A percentile compares a stretch with the other conserved stretches of the same genome.
Conservation (phyloP, 495 filamentous ascomycete genomes). For the Penicillium silybi region DNA sequence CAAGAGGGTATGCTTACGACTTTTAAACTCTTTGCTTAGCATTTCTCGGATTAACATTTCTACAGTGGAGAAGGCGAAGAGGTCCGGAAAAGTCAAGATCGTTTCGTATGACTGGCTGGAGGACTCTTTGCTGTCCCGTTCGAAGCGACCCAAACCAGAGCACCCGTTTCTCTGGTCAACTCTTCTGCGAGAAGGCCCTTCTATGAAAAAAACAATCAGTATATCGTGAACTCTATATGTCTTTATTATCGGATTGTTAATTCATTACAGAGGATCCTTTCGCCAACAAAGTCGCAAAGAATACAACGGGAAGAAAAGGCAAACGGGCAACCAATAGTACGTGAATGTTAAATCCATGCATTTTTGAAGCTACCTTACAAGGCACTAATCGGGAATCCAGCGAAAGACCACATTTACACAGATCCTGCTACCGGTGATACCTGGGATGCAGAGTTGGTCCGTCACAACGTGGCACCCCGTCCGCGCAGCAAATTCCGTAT, state of each 20-base stretch:
- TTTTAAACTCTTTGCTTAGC: background rate
- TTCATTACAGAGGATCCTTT: slow-evolving; percentile 6
- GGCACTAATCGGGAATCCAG: no score
- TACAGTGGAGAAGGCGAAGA: slow-evolving; percentile 42
- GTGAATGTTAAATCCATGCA: background rate
- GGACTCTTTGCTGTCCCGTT: slow-evolving; percentile 41
- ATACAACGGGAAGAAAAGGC: background rate
- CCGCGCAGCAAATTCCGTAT: slow-evolving; percentile 26
- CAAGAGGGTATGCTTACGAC: slow-evolving; percentile 36
- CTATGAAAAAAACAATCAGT: slow-evolving; percentile 16
- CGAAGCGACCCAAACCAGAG: slow-evolving; percentile 33
- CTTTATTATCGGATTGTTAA: background rate
- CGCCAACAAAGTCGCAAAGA: background rate
- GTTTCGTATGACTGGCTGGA: slow-evolving; percentile 62
- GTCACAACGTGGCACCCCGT: background rate
- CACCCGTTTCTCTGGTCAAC: slow-evolving; percentile 43
- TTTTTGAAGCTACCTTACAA: background rate
- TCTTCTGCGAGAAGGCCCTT: slow-evolving; percentile 14
- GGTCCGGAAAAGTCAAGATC: slow-evolving; percentile 41
- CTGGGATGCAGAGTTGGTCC: slow-evolving; percentile 9
- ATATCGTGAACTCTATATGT: background rate
- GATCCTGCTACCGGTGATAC: slow-evolving; percentile 2
- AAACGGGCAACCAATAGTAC: background rate
- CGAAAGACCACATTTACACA: background rate
- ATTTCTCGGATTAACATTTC: no score